phyloP scores from a whole-genome alignment of 1,284 basidiomycete species.

The Ustilago hordei region DNA sequence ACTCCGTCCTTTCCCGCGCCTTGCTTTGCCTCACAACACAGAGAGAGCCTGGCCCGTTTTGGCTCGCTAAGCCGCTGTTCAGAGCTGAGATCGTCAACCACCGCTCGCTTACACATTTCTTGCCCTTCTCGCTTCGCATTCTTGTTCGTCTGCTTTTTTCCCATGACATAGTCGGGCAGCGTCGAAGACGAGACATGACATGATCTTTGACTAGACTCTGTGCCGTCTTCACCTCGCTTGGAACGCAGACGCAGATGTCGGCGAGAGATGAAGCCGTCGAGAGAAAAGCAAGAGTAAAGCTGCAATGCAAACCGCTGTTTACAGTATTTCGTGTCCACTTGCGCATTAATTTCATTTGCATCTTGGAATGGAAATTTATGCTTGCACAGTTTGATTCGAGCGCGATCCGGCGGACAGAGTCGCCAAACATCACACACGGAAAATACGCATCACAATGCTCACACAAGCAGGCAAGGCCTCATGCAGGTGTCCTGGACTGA shows the following conservation, averaged over 20 bases:
- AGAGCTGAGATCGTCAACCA: conserved; percentile 25
- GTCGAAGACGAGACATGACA: conserved; percentile 4
- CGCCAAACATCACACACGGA: conserved; percentile 4
- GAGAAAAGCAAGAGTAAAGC: too few relatives aligned
- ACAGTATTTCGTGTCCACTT: background rate
- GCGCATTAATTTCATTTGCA: conserved; percentile 1
- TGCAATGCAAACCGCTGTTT: background rate
- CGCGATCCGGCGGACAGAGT: background rate
- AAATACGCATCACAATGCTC: background rate
- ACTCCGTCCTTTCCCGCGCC: conserved; percentile 3
- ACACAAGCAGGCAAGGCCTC: conserved; percentile 1
- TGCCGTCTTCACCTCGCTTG: background rate
- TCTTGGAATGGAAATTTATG: background rate
- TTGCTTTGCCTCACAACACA: conserved; percentile 5
- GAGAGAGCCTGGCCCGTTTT: background rate
- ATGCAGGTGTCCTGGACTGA: background rate
- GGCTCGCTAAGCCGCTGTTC: background rate
- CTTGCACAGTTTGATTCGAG: conserved; percentile 3
- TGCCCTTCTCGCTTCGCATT: background rate
- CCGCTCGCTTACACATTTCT: conserved; percentile 30
- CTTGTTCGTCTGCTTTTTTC: background rate
- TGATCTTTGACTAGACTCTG: background rate
- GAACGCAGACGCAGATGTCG: background rate
- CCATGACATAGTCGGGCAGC: conserved; percentile 1
- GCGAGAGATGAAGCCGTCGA: too few relatives aligned